phyloP scores from a whole-genome alignment of 176 grass and related monocot genomes.

The Carex myosuroides region DNA sequence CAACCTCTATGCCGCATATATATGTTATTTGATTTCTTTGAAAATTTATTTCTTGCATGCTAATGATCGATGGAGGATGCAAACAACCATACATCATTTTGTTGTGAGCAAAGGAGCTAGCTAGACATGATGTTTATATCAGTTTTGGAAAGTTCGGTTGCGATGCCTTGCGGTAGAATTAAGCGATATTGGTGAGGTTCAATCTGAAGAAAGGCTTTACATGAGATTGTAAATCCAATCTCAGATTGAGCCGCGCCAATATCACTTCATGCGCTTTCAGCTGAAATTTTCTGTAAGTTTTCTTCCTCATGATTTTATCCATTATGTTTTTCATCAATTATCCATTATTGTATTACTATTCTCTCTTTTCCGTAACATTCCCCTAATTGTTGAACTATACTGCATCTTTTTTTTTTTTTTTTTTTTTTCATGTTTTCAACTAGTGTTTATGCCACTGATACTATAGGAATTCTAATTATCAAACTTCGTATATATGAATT shows the following conservation, averaged over 20 bases:
- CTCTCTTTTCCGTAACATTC: not conserved
- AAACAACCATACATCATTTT: not conserved
- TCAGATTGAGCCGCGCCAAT: conserved; percentile 99
- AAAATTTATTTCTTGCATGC: not conserved
- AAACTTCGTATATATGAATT: not conserved
- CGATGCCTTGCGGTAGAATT: not conserved
- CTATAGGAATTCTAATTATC: not conserved
- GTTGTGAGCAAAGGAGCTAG: not conserved
- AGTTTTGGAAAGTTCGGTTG: not conserved
- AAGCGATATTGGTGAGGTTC: conserved; percentile 99
- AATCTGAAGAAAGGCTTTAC: conserved; percentile 59
- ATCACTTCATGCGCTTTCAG: conserved; percentile 47
- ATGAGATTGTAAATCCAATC: conserved; percentile 31
- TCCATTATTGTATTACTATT: not conserved
- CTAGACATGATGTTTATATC: not conserved
- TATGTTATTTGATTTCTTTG: conserved; percentile 7
- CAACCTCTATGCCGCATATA: not conserved
- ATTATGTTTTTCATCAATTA: not conserved
- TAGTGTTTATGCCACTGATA: not conserved
- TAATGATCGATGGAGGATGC: not conserved
- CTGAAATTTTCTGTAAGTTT: conserved; percentile 4
- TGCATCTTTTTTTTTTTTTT: not conserved
- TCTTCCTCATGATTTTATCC: not conserved
- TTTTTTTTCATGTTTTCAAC: not conserved
- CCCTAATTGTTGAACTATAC: not conserved